These are phyloP conservation scores for Apodospora peruviana DNA, from an alignment of 495 filamentous ascomycete genomes.

Conservation along the genomic window DNA sequence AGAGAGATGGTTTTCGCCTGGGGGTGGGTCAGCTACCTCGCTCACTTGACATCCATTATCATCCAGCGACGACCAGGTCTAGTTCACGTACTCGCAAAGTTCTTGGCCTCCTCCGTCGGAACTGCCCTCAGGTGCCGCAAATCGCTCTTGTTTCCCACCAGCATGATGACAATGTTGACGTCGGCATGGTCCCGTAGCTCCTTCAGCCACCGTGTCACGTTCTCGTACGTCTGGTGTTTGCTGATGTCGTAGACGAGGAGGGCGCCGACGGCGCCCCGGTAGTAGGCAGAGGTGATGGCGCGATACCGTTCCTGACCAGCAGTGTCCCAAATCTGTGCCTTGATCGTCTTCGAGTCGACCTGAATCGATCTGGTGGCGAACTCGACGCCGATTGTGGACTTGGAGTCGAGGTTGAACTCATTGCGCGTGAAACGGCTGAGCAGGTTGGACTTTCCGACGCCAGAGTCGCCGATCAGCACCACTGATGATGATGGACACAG, in stretches of 20 bases:
- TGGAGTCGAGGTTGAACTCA: slow-evolving; percentile 99
- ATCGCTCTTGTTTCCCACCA: slow-evolving; percentile 99
- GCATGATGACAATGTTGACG: slow-evolving; percentile 99
- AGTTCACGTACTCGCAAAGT: slow-evolving; percentile 79
- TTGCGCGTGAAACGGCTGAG: slow-evolving; percentile 99
- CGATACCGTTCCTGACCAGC: slow-evolving; percentile 98
- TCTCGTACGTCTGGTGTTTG: slow-evolving; percentile 99
- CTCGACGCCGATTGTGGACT: slow-evolving; percentile 99
- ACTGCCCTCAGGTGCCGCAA: slow-evolving; percentile 96
- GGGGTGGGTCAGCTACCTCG: slow-evolving; percentile 10
- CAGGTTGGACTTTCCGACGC: slow-evolving; percentile 99
- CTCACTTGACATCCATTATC: not conserved
- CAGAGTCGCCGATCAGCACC: slow-evolving; percentile 97
- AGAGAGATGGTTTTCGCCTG: slow-evolving; percentile 90
- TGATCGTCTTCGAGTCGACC: slow-evolving; percentile 99
- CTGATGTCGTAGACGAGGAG: slow-evolving; percentile 99
- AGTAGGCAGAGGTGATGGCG: slow-evolving; percentile 98
- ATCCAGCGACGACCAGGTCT: not conserved
- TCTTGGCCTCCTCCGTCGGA: slow-evolving; percentile 96
- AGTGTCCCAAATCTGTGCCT: slow-evolving; percentile 99
- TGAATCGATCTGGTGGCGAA: slow-evolving; percentile 98
- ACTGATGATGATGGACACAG: slow-evolving; percentile 52
- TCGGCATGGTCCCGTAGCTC: slow-evolving; percentile 97
- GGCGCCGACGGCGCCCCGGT: slow-evolving; percentile 93
- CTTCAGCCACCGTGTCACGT: slow-evolving; percentile 98